A percentile compares a stretch with the other conserved stretches of the same genome.
These are phyloP conservation scores for Rhodomyrtus psidioides DNA, from an alignment of 441 rosid genomes.

Conservation along the genomic window DNA sequence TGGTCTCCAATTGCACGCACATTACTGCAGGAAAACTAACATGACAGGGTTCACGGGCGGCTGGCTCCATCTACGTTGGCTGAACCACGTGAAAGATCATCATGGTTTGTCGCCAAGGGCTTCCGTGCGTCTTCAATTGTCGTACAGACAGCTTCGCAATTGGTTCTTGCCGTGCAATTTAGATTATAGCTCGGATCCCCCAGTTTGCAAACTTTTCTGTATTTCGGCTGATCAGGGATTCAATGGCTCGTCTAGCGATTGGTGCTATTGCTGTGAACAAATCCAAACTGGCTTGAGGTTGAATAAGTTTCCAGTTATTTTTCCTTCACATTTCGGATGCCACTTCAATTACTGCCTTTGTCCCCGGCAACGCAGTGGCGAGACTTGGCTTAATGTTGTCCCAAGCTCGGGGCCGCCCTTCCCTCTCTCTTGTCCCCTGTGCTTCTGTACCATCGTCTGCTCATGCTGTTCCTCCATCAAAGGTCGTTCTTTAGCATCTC, in stretches of 20 bases:
- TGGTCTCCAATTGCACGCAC: neutral
- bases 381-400: neutral
- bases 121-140: neutral
- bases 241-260: neutral
- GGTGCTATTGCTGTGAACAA: neutral
- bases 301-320: neutral
- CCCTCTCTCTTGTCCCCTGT: neutral
- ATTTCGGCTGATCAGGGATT: neutral
- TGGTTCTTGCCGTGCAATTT: neutral
- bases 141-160: neutral
- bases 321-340: neutral
- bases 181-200: neutral
- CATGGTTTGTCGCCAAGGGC: neutral
- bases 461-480: neutral
- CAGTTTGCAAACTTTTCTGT: neutral
- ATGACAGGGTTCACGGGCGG: no score
- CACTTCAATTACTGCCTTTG: neutral
- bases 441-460: neutral
- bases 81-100: neutral
- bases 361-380: neutral
- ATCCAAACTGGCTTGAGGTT: neutral
- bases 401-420: accelerated
- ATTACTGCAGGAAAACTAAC: neutral
- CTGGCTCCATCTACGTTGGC: neutral
- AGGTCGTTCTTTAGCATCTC: neutral